Conservation (phyloP, 1,139 yeast species). For the Taiozyma sp. region DNA sequence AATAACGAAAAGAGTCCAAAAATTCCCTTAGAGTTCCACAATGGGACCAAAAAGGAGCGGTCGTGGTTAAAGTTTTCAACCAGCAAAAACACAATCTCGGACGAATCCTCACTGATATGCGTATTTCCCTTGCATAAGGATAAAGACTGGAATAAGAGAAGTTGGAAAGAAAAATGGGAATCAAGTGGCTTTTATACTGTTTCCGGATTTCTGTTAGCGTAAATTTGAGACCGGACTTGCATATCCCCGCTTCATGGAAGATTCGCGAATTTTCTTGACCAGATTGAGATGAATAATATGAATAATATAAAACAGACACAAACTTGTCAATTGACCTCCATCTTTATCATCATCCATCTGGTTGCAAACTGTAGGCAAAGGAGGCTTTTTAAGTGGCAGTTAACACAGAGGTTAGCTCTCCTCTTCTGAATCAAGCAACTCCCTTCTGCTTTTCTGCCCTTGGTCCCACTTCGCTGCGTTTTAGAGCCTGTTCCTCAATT, state of each 20-base stretch:
- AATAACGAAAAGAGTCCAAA: conserved; percentile 7
- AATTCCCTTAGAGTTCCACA: conserved; percentile 28
- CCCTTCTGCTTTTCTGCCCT: not conserved
- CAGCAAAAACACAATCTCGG: conserved; percentile 99
- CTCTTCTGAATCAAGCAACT: not conserved
- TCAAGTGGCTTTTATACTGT: not conserved
- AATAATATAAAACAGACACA: not conserved
- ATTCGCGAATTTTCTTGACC: not conserved
- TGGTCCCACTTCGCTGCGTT: not conserved
- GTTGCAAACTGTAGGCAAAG: not conserved
- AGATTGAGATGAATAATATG: not conserved
- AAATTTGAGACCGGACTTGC: not conserved
- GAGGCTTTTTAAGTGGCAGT: not conserved
- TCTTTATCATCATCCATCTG: not conserved
- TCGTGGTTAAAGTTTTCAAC: conserved; percentile 99
- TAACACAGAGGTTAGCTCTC: not conserved
- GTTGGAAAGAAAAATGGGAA: not conserved
- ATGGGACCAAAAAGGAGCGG: conserved; percentile 72
- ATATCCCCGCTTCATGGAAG: not conserved
- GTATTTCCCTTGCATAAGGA: conserved; percentile 99
- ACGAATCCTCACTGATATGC: conserved; percentile 99
- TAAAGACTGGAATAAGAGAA: conserved; percentile 30
- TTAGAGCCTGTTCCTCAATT: not conserved
- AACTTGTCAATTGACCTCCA: not conserved
- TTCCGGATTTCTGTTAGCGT: not conserved